These are phyloP conservation scores for Cyathus striatus DNA, from an alignment of 768 basidiomycete genomes.

Conservation along the genomic window DNA sequence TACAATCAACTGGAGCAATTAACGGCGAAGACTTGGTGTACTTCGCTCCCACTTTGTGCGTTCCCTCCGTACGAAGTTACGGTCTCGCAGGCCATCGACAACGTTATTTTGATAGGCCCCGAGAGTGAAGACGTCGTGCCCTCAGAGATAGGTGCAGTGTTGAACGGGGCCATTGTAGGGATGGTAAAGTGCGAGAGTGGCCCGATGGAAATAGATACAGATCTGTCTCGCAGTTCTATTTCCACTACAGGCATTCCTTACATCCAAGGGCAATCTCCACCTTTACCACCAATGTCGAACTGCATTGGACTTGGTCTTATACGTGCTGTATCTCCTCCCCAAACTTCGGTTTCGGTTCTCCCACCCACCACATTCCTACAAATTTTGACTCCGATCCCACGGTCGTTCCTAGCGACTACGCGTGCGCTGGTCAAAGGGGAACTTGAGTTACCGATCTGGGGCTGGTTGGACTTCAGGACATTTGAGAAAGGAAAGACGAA, in stretches of 20 bases:
- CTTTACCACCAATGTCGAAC: constrained; percentile 52
- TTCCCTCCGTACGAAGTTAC: constrained; percentile 71
- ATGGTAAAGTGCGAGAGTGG: constrained; percentile 53
- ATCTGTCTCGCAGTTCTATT: background rate
- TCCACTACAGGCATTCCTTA: constrained; percentile 42
- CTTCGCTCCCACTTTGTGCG: constrained; percentile 61
- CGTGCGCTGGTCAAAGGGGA: constrained; percentile 78
- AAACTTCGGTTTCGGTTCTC: background rate
- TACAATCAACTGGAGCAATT: constrained; percentile 19
- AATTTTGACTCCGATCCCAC: constrained; percentile 74
- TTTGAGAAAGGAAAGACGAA: constrained; percentile 9
- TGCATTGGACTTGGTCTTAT: constrained; percentile 80
- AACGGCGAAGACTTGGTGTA: constrained; percentile 57
- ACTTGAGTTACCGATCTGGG: constrained; percentile 83
- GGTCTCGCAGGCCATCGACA: constrained; percentile 49
- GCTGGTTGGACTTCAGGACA: constrained; percentile 68
- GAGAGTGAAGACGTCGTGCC: constrained; percentile 76
- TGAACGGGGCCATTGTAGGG: constrained; percentile 80
- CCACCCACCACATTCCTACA: constrained; percentile 38
- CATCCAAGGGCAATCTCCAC: constrained; percentile 45
- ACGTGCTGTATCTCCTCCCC: constrained; percentile 37
- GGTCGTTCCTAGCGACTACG: constrained; percentile 32
- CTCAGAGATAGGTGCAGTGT: constrained; percentile 61
- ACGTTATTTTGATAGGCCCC: constrained; percentile 63
- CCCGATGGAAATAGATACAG: constrained; percentile 23